phyloP scores from a whole-genome alignment of 179 eudicot species.

The Corrigiola litoralis region DNA sequence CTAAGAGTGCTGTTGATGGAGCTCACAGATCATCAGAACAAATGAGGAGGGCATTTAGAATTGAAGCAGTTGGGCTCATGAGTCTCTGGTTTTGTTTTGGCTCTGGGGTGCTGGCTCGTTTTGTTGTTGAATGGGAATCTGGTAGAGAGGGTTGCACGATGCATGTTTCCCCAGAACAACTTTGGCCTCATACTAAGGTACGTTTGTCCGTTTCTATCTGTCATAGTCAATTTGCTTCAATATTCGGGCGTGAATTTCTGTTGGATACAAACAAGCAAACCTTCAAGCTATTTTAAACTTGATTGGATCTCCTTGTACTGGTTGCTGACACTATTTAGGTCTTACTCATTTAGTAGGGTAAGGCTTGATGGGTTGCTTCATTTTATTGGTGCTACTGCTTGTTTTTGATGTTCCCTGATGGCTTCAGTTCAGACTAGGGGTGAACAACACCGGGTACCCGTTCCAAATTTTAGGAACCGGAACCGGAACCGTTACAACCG shows the following conservation, averaged over 20 bases:
- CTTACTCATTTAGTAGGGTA: no score
- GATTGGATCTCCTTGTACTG: no score
- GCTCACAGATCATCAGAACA: conserved; percentile 71
- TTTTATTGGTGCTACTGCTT: no score
- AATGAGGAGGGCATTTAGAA: conserved; percentile 85
- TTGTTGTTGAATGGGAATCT: conserved; percentile 98
- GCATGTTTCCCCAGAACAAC: conserved; percentile 99
- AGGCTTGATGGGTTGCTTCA: no score
- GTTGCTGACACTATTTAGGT: no score
- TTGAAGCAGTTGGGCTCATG: conserved; percentile 95
- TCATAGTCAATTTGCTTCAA: not conserved
- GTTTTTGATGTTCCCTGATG: no score
- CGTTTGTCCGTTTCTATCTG: conserved; percentile 12
- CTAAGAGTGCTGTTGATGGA: conserved; percentile 47
- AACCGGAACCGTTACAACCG: no score
- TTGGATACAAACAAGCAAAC: no score
- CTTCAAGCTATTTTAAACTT: no score
- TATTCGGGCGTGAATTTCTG: not conserved
- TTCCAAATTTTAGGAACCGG: no score
- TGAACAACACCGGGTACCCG: no score
- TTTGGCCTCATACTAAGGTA: conserved; percentile 99
- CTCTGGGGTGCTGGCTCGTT: conserved; percentile 78
- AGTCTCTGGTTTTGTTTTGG: conserved; percentile 99
- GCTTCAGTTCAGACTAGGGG: no score
- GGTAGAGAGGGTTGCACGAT: conserved; percentile 95